Evolutionary conservation across 2,329 filamentous ascomycete genomes (phyloP), one percentile per base, ranked within the genome.

Genomic region (Fusarium torreyae): DNA sequence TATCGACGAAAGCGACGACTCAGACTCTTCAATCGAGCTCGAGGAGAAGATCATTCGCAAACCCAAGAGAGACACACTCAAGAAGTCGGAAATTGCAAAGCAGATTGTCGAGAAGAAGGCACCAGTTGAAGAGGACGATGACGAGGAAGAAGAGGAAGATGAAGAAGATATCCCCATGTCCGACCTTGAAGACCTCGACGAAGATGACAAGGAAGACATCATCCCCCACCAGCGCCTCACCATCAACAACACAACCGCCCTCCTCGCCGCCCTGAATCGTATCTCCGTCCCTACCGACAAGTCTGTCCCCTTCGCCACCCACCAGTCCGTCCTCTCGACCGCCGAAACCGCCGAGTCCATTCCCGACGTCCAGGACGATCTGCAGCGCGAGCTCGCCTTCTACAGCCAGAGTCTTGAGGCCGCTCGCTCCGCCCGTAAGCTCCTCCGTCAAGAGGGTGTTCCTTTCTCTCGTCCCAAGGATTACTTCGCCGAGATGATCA

Each of bases 401-500:
- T 97, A 97, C 86, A 90, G 92, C 74, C 94, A 98, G 82, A 92
- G 92, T 48, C 88, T 97, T 39, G 89, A 92, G 36, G 94, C 94
- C 2, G 94, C 91, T 6, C 88, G 90, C 69, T 83, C 88, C 63
- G 96, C 89, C 4, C 91, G 95, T 57, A 80, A 83, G n/a, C 83
- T 90, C 66, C 86, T 99, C 24, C 91, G 92, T 77, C 90, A 91
- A 68, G 95, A 98, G 80, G 91, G 91, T 10, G 87, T 95, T 1
- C 88, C 92, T 8, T 99, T 99, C 82, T 91, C 93, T 28, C 88
- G 96, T 11, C 96, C 96, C 5, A 91, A 89, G 57, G 96, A 99
- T 82, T 99, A 97, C 83, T 99, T 99, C 75, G 96, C 96, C 44
- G 96, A 99, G 86, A 99, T 98, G 94, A 91, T 98, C 76, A 98